Evolutionary conservation across 768 basidiomycete species (phyloP).

Genomic region (Mycena rebaudengoi): DNA sequence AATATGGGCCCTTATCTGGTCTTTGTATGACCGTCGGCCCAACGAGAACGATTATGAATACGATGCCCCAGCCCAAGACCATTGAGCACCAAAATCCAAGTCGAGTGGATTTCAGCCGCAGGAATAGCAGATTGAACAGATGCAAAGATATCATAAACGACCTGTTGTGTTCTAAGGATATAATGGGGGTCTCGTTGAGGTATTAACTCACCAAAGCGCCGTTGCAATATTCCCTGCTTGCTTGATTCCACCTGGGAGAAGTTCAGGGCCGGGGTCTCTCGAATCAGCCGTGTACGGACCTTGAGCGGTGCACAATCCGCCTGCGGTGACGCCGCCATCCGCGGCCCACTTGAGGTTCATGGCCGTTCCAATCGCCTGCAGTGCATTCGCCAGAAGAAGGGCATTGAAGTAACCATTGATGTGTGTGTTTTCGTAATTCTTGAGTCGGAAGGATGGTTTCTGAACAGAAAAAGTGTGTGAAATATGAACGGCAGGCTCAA

Average conservation of each 20-base stretch:
- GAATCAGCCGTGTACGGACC: slow-evolving; percentile 11
- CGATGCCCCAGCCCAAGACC: slow-evolving; percentile 43
- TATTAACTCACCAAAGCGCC: slow-evolving; percentile 39
- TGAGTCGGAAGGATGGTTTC: slow-evolving; percentile 22
- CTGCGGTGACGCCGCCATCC: slow-evolving; percentile 25
- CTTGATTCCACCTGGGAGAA: slow-evolving; percentile 42
- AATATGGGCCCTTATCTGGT: slow-evolving; percentile 47
- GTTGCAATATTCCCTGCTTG: slow-evolving; percentile 53
- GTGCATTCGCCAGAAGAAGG: slow-evolving; percentile 37
- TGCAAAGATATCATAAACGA: slow-evolving; percentile 35
- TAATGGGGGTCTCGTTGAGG: not conserved
- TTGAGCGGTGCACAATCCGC: slow-evolving; percentile 35
- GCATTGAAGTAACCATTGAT: slow-evolving; percentile 37
- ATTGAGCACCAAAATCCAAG: slow-evolving; percentile 37
- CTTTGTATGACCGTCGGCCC: slow-evolving; percentile 48
- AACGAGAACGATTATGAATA: slow-evolving; percentile 42
- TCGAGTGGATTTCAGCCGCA: slow-evolving; percentile 37
- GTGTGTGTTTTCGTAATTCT: slow-evolving; percentile 33
- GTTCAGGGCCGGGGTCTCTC: not conserved
- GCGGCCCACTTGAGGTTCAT: slow-evolving; percentile 40
- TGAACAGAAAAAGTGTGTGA: no score
- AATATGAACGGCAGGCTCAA: no score
- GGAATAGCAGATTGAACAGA: slow-evolving; percentile 47
- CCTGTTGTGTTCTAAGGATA: slow-evolving; percentile 46
- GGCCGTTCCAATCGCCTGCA: slow-evolving; percentile 36